phyloP scores from a whole-genome alignment of 2,329 filamentous ascomycete genomes.

The Trichoderma citrinoviride region DNA sequence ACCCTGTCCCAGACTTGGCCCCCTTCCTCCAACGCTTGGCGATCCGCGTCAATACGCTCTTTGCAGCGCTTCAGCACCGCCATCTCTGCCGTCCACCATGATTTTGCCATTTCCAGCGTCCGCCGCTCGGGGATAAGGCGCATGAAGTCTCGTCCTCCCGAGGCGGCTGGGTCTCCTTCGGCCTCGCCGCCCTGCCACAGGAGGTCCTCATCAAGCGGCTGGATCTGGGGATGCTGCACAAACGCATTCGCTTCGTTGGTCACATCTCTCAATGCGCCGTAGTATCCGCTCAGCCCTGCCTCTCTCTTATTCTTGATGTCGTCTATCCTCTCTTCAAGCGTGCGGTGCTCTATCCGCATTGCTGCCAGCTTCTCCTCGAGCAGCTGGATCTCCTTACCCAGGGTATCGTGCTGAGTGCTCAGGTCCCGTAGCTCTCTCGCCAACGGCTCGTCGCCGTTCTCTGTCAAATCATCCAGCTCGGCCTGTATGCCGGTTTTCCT shows the following conservation, averaged over 20 bases:
- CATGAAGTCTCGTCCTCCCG: slow-evolving; percentile 54
- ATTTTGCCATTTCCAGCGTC: slow-evolving; percentile 66
- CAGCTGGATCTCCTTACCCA: slow-evolving; percentile 63
- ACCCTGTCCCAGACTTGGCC: slow-evolving; percentile 64
- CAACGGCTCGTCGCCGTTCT: slow-evolving; percentile 56
- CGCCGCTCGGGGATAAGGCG: slow-evolving; percentile 61
- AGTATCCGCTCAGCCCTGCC: slow-evolving; percentile 70
- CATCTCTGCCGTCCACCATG: slow-evolving; percentile 68
- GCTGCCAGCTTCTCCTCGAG: slow-evolving; percentile 62
- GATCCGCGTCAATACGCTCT: slow-evolving; percentile 58
- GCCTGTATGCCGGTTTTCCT: slow-evolving; percentile 49
- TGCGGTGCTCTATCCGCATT: slow-evolving; percentile 59
- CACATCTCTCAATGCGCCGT: slow-evolving; percentile 62
- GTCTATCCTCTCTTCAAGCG: slow-evolving; percentile 57
- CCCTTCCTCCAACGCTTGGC: slow-evolving; percentile 64
- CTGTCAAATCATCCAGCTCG: slow-evolving; percentile 55
- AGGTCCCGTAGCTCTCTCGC: slow-evolving; percentile 60
- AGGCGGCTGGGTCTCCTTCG: slow-evolving; percentile 28
- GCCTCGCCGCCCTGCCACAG: slow-evolving; percentile 29
- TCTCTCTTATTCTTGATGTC: slow-evolving; percentile 65
- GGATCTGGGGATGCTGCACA: slow-evolving; percentile 55
- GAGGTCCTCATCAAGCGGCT: slow-evolving; percentile 50
- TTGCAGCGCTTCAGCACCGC: slow-evolving; percentile 54
- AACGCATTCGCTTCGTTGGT: slow-evolving; percentile 61
- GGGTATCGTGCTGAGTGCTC: slow-evolving; percentile 48